phyloP scores from a whole-genome alignment of 805 yeast species.

The Lipomyces chichibuensis region DNA sequence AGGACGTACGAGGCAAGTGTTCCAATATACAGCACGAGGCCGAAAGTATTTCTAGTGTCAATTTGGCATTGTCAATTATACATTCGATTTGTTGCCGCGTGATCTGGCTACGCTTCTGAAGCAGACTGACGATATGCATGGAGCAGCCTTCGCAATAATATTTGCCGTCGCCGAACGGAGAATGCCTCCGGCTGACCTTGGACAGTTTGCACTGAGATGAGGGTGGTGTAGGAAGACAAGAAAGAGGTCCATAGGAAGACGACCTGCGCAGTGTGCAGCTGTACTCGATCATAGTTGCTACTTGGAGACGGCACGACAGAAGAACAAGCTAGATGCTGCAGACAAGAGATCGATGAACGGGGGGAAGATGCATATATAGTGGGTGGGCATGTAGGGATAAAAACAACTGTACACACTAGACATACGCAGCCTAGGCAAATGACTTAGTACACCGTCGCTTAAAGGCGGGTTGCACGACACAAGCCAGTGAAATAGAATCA shows the following conservation, averaged over 20 bases:
- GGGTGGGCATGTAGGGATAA: neutral
- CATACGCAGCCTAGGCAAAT: no score
- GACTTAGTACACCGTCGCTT: no score
- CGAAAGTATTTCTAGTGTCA: neutral
- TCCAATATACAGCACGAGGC: neutral
- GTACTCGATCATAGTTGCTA: neutral
- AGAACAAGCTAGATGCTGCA: neutral
- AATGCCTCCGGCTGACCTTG: neutral
- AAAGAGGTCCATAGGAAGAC: neutral
- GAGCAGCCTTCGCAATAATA: constrained; percentile 6
- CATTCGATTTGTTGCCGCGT: neutral
- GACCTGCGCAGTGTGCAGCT: neutral
- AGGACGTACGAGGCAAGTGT: neutral
- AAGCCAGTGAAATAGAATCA: no score
- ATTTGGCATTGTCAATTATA: neutral
- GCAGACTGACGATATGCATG: constrained; percentile 10
- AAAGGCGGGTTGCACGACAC: no score
- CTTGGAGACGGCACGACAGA: neutral
- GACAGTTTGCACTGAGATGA: neutral
- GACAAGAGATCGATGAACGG: neutral
- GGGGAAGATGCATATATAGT: neutral
- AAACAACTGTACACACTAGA: no score
- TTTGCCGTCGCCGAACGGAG: neutral
- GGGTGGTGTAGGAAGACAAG: constrained; percentile 4
- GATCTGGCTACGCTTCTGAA: constrained; percentile 1